These are phyloP conservation scores for Nakataea oryzae DNA, from an alignment of 2,329 filamentous ascomycete genomes.

Conservation along the genomic window DNA sequence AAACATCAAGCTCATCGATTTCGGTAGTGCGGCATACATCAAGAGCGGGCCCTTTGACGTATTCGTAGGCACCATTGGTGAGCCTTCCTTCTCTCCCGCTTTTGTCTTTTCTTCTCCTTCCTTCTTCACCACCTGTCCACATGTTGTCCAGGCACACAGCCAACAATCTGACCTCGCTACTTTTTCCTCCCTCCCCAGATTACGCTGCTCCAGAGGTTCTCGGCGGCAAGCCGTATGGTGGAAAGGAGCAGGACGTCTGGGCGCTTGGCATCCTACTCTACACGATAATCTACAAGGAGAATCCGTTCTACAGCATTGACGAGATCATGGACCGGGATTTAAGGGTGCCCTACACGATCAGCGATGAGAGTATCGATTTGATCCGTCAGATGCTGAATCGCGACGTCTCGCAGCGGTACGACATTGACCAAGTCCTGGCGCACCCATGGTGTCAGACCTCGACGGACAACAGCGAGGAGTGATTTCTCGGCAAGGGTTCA, in stretches of 20 bases:
- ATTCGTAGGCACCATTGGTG: slow-evolving; percentile 97
- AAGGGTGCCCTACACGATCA: slow-evolving; percentile 77
- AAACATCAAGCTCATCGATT: slow-evolving; percentile 94
- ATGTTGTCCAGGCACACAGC: background rate
- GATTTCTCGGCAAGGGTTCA: too few relatives aligned
- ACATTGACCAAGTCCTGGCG: slow-evolving; percentile 78
- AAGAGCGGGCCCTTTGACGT: slow-evolving; percentile 98
- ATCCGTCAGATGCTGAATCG: slow-evolving; percentile 88
- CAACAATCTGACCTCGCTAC: background rate
- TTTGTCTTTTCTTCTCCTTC: background rate
- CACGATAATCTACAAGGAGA: slow-evolving; percentile 99
- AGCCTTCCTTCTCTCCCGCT: slow-evolving; percentile 19
- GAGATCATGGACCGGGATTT: slow-evolving; percentile 98
- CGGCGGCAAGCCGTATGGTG: slow-evolving; percentile 80
- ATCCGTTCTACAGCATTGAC: slow-evolving; percentile 97
- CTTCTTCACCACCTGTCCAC: background rate
- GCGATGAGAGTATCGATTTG: slow-evolving; percentile 86
- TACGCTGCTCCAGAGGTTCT: slow-evolving; percentile 98
- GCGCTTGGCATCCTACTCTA: slow-evolving; percentile 93
- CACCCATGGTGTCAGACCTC: slow-evolving; percentile 63
- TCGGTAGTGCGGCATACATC: slow-evolving; percentile 95
- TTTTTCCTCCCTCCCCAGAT: slow-evolving; percentile 49
- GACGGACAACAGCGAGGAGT: background rate
- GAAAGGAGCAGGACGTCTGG: slow-evolving; percentile 98
- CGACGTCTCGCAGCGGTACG: slow-evolving; percentile 70